Evolutionary conservation across 495 filamentous ascomycete genomes (phyloP).

Genomic region (Aspergillus incahuasiensis): DNA sequence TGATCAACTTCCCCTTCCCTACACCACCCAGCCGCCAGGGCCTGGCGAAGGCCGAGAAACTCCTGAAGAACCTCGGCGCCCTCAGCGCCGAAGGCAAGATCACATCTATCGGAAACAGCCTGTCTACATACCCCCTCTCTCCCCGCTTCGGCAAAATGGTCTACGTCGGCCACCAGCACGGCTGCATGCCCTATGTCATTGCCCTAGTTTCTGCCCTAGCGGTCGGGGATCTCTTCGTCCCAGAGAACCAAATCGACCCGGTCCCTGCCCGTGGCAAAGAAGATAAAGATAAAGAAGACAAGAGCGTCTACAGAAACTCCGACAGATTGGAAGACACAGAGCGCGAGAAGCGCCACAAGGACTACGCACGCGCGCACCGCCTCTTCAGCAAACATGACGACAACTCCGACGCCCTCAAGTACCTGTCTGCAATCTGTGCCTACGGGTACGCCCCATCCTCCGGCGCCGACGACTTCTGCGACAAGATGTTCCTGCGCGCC

Average conservation of each 20-base stretch:
- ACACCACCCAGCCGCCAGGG: constrained; percentile 79
- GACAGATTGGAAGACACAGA: constrained; percentile 65
- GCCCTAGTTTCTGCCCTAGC: constrained; percentile 86
- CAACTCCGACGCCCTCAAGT: constrained; percentile 82
- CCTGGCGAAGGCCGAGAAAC: constrained; percentile 79
- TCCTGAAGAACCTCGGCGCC: constrained; percentile 70
- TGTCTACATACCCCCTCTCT: constrained; percentile 83
- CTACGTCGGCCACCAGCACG: constrained; percentile 76
- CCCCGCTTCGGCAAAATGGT: constrained; percentile 91
- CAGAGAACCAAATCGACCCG: constrained; percentile 71
- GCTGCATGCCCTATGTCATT: constrained; percentile 79
- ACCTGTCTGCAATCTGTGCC: constrained; percentile 75
- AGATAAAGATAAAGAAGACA: constrained; percentile 22
- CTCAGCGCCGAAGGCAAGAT: constrained; percentile 65
- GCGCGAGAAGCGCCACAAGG: constrained; percentile 58
- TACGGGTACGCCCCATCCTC: constrained; percentile 65
- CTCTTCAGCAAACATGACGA: constrained; percentile 77
- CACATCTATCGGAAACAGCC: constrained; percentile 68
- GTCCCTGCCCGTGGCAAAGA: constrained; percentile 29
- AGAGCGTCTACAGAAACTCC: constrained; percentile 54
- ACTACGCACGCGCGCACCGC: constrained; percentile 70
- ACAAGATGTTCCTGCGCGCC: constrained; percentile 72
- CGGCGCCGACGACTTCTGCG: constrained; percentile 66
- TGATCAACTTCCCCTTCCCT: constrained; percentile 96
- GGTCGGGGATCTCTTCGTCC: constrained; percentile 82